Conservation (phyloP, 345 rosid species). For the Carallia pectinifolia region DNA sequence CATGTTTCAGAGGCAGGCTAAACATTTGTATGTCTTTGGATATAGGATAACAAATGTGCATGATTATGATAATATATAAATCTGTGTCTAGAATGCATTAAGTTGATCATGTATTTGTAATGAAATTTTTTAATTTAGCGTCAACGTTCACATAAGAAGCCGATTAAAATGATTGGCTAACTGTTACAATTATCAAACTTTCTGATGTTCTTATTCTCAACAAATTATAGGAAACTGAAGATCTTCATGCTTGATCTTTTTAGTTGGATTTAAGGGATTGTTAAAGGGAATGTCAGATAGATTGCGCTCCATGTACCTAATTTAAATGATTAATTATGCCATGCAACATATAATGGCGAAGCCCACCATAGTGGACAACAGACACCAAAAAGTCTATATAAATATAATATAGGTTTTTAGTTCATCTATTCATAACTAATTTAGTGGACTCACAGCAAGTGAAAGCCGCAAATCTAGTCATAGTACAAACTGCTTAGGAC, state of each 20-base stretch:
- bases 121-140: not conserved
- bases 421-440: slow-evolving; percentile 24
- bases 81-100: too few species aligned
- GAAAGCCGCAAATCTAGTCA: not conserved
- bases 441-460: slow-evolving; percentile 24
- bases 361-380: slow-evolving; percentile 34
- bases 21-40: too few species aligned
- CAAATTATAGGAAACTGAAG: too few species aligned
- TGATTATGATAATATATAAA: too few species aligned
- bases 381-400: slow-evolving; percentile 25
- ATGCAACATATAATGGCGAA: not conserved
- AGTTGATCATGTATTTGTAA: not conserved
- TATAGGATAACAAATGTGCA: too few species aligned
- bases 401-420: slow-evolving; percentile 17
- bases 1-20: too few species aligned
- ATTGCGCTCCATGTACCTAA: not conserved
- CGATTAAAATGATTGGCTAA: too few species aligned
- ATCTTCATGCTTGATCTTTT: not conserved
- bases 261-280: not conserved
- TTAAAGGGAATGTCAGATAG: not conserved
- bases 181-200: too few species aligned
- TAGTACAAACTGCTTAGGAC: too few species aligned
- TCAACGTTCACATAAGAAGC: not conserved
- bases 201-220: too few species aligned
- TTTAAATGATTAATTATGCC: not conserved